Evolutionary conservation across 2,329 filamentous ascomycete genomes (phyloP), one percentile per base, ranked within the genome.

Genomic region (Exophiala sideris): DNA sequence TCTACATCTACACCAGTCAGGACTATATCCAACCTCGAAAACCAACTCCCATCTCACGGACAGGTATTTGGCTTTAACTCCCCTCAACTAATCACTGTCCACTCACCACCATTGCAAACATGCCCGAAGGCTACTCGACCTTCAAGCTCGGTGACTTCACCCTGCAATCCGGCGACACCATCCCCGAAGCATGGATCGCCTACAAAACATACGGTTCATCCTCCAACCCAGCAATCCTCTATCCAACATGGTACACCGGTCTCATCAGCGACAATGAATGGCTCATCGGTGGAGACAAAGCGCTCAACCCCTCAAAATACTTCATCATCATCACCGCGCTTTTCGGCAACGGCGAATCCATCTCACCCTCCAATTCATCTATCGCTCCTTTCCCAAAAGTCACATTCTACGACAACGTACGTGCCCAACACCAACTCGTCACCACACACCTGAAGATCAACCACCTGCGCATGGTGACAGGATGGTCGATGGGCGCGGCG

Each of bases 161-260:
- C 57, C 80, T 91, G 2, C 80, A 86, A 64, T 83, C 79, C 21
- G 86, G 86, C 36, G 75, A 74, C n/a, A 76, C 71, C 5, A 76
- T 91, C 14, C 76, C 79, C 1, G 68, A 81, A 61, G 88, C 88
- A 1, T 80, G 81, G 64, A 82, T 92, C 50, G 86, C 87, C 12
- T 92, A 89, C 76, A 90, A 87, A 69, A 89, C 87, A 0, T 86
- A 87, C 61, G 88, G 88, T 16, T 75, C 84, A 52, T 67, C 80
- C 0, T 77, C 73, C 0, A 75, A 73, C 5, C 87, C 87, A 6
- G 83, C 83, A 2, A 81, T 91, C 54, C 79, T 91, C 57, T 91
- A 91, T 65, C 88, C 88, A 2, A 84, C 84, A 2, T 91, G 88
- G 88, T 91, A 85, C 67, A 85, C 82, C 14, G 84, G 84, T 55